These are phyloP conservation scores for Populus nigra DNA, from an alignment of 345 rosid genomes.

Conservation along the genomic window DNA sequence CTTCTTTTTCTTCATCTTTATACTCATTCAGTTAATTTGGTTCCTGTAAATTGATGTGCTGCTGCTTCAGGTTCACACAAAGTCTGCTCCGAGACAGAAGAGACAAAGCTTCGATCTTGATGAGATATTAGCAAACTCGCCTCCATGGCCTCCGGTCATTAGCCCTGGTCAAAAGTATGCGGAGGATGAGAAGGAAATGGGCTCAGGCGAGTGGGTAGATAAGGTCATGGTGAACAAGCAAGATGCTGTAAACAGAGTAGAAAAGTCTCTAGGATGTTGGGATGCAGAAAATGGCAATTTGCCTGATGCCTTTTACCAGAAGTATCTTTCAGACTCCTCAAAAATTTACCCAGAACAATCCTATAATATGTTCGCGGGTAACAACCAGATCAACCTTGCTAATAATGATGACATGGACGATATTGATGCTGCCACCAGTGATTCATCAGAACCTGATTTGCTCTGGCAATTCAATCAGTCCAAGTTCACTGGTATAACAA, in stretches of 20 bases:
- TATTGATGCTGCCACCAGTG: slow-evolving; percentile 83
- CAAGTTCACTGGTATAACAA: slow-evolving; percentile 47
- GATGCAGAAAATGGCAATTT: slow-evolving; percentile 45
- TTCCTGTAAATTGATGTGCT: slow-evolving; percentile 6
- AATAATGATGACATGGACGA: slow-evolving; percentile 59
- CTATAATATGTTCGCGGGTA: slow-evolving; percentile 57
- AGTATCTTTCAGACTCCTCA: slow-evolving; percentile 66
- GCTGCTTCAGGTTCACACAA: slow-evolving; percentile 50
- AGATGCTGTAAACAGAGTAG: slow-evolving; percentile 47
- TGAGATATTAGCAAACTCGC: slow-evolving; percentile 79
- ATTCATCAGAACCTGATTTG: slow-evolving; percentile 85
- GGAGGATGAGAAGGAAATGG: slow-evolving; percentile 67
- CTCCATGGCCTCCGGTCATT: slow-evolving; percentile 87
- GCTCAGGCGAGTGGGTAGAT: slow-evolving; percentile 86
- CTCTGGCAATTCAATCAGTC: slow-evolving; percentile 85
- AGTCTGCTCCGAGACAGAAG: slow-evolving; percentile 47
- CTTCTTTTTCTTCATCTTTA: not conserved
- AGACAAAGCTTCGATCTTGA: slow-evolving; percentile 76
- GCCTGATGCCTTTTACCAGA: slow-evolving; percentile 57
- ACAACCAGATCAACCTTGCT: slow-evolving; percentile 37
- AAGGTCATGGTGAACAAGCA: slow-evolving; percentile 97
- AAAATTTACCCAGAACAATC: slow-evolving; percentile 65
- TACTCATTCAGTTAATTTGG: not conserved
- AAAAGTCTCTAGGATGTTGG: slow-evolving; percentile 57
- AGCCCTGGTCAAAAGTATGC: slow-evolving; percentile 56